phyloP scores from a whole-genome alignment of 2,329 filamentous ascomycete genomes.

The Pseudogymnoascus sp. region DNA sequence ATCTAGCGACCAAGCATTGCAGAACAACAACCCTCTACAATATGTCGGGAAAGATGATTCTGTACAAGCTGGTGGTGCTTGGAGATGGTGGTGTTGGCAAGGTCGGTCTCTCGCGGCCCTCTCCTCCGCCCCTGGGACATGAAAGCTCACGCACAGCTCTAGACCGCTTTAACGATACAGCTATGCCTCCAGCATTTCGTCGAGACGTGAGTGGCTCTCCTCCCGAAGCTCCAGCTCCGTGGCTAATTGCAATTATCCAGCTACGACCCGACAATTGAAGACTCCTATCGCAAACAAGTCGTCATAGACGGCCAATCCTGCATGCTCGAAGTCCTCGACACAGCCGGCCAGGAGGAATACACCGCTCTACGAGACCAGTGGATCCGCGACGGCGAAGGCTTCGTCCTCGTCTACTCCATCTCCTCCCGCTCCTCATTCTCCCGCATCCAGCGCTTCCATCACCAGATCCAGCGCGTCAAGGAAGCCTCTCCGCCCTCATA shows the following conservation, averaged over 20 bases:
- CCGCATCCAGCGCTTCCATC: constrained; percentile 90
- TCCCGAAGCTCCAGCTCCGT: neutral
- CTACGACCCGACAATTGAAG: constrained; percentile 81
- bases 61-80: constrained; percentile 93
- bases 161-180: constrained; percentile 87
- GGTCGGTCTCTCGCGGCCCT: constrained; percentile 37
- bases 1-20: constrained; percentile 5
- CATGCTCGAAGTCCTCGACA: constrained; percentile 96
- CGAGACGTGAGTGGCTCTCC: constrained; percentile 51
- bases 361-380: constrained; percentile 94
- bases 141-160: constrained; percentile 7
- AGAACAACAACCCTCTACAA: neutral
- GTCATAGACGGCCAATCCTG: constrained; percentile 92
- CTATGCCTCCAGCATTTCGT: constrained; percentile 97
- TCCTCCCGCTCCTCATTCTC: constrained; percentile 92
- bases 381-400: constrained; percentile 96
- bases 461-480: constrained; percentile 95
- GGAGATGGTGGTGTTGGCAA: constrained; percentile 93
- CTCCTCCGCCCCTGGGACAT: neutral
- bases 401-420: constrained; percentile 97
- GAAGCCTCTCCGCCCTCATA: constrained; percentile 76
- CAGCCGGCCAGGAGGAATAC: constrained; percentile 96
- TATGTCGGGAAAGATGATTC: constrained; percentile 89
- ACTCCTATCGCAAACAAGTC: constrained; percentile 80
- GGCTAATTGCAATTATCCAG: constrained; percentile 20